Evolutionary conservation across 2,329 filamentous ascomycete species (phyloP).

Genomic region (Emmonsiellopsis sp.): DNA sequence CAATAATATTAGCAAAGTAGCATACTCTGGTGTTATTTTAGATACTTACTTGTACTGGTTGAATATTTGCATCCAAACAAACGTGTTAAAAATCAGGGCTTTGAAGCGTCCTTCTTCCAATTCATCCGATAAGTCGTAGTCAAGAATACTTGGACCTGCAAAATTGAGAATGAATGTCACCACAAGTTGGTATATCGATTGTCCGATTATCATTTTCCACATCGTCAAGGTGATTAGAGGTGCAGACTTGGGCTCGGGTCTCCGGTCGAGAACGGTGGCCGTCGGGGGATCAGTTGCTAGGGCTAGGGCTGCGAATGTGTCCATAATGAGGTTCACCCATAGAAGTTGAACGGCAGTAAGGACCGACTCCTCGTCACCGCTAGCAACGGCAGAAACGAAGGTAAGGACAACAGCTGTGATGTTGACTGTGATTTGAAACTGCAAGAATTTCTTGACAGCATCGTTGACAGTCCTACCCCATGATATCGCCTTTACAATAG

Average conservation of each 20-base stretch:
- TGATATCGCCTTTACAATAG: constrained; percentile 57
- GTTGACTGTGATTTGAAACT: constrained; percentile 65
- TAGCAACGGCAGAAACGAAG: constrained; percentile 80
- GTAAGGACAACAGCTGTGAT: constrained; percentile 85
- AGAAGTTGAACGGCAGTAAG: constrained; percentile 83
- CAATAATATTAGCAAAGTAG: neutral
- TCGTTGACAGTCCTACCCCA: constrained; percentile 62
- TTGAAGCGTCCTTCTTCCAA: constrained; percentile 46
- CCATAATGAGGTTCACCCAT: constrained; percentile 97
- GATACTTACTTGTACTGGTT: constrained; percentile 14
- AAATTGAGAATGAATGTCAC: constrained; percentile 82
- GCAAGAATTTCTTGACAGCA: constrained; percentile 56
- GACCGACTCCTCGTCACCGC: constrained; percentile 58
- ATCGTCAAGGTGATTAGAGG: constrained; percentile 81
- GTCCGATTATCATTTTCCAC: constrained; percentile 99
- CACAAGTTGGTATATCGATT: constrained; percentile 77
- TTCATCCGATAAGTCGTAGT: constrained; percentile 39
- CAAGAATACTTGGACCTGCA: constrained; percentile 52
- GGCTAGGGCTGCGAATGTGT: constrained; percentile 82
- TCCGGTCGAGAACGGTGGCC: constrained; percentile 67
- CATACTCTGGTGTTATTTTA: neutral
- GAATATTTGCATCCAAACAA: constrained; percentile 99
- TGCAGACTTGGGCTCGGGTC: constrained; percentile 65
- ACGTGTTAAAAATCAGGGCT: constrained; percentile 92
- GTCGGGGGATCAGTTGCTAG: constrained; percentile 82